Percentiles rank a stretch among this genome's conserved stretches.
Conservation (phyloP, 1,284 basidiomycete species). For the Pholiota adiposa region DNA sequence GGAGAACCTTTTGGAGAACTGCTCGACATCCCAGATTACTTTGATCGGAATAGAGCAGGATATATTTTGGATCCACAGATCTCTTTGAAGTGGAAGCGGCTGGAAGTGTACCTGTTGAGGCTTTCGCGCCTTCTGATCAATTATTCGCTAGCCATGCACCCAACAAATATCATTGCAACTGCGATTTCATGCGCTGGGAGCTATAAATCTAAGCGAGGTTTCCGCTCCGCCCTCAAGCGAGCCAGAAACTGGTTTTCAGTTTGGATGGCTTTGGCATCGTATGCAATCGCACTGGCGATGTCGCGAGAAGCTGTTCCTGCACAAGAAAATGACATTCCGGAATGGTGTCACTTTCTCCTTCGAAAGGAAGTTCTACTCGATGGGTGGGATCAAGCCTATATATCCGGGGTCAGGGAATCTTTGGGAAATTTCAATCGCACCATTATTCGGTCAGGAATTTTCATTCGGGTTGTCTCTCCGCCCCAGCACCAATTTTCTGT, state of each 20-base stretch:
- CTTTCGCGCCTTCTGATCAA: not conserved
- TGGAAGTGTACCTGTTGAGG: not conserved
- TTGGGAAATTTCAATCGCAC: not conserved
- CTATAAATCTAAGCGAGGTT: not conserved
- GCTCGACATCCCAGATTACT: not conserved
- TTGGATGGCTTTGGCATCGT: not conserved
- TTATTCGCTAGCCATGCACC: not conserved
- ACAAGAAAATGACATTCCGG: not conserved
- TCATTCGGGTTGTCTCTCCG: not conserved
- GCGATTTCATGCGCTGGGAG: not conserved
- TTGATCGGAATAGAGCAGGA: not conserved
- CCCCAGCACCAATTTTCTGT: not conserved
- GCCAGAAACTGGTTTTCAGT: not conserved
- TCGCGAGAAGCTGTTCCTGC: not conserved
- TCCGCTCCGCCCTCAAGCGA: not conserved
- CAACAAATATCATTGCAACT: not conserved
- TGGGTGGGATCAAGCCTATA: not conserved
- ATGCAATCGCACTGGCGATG: not conserved
- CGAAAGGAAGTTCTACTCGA: not conserved
- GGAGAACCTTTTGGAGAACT: not conserved
- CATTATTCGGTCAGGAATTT: not conserved
- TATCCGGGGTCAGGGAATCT: not conserved
- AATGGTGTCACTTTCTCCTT: not conserved
- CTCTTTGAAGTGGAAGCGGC: not conserved
- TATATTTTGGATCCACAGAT: not conserved